These are phyloP conservation scores for Colletotrichum horii DNA, from an alignment of 2,329 filamentous ascomycete genomes.

Conservation along the genomic window DNA sequence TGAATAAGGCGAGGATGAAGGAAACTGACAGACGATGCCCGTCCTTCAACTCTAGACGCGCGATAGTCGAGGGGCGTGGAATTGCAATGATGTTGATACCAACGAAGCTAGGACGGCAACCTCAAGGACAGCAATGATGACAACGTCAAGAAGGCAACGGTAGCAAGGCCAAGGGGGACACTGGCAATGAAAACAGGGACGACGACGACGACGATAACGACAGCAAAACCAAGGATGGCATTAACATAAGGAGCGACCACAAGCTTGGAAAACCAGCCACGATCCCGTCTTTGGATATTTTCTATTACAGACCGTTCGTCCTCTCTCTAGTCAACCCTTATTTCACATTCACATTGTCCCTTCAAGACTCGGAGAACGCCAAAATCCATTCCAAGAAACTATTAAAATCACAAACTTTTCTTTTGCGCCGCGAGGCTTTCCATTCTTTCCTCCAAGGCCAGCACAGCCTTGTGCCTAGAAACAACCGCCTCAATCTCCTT, in stretches of 20 bases:
- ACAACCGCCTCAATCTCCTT: slow-evolving; percentile 40
- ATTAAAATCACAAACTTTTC: not conserved
- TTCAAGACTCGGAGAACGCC: rapidly evolving
- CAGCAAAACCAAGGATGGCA: rapidly evolving
- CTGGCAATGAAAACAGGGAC: not conserved
- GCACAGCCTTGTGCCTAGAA: not conserved
- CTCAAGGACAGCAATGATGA: not conserved
- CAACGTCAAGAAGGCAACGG: not conserved
- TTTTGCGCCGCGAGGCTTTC: not conserved
- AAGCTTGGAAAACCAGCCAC: not conserved
- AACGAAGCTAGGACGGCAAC: not conserved
- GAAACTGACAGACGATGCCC: not conserved
- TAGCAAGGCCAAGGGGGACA: too few species aligned
- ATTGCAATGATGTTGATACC: rapidly evolving
- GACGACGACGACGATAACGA: not conserved
- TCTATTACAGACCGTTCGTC: rapidly evolving
- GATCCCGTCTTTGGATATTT: not conserved
- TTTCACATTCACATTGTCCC: not conserved
- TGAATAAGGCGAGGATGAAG: not conserved
- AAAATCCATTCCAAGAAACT: not conserved
- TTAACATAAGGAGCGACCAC: not conserved
- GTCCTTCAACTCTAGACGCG: rapidly evolving
- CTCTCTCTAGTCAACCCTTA: not conserved
- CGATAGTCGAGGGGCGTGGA: rapidly evolving
- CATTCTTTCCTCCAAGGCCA: not conserved